These are phyloP conservation scores for Theileria equi DNA, from an alignment of 169 alveolate species.

Conservation along the genomic window DNA sequence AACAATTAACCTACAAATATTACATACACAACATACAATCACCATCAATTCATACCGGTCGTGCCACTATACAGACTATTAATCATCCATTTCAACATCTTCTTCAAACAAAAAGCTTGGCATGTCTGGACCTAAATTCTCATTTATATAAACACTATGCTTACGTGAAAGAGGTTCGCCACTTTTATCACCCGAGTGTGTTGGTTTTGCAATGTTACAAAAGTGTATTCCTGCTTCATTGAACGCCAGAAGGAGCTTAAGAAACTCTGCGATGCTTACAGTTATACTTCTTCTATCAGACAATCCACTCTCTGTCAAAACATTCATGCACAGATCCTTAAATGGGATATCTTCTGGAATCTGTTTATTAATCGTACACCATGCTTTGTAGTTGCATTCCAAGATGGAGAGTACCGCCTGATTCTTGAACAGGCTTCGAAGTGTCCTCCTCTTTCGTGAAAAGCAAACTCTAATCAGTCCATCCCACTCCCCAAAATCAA, in stretches of 20 bases:
- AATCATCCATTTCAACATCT: constrained; percentile 22
- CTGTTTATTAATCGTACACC: constrained; percentile 76
- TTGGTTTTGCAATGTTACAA: constrained; percentile 67
- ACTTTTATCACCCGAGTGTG: constrained; percentile 8
- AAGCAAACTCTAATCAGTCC: constrained; percentile 96
- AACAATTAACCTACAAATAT: too few species aligned
- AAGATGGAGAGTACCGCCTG: constrained; percentile 89
- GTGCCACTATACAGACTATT: too few species aligned
- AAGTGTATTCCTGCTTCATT: constrained; percentile 87
- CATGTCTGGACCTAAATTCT: not conserved
- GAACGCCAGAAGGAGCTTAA: constrained; percentile 82
- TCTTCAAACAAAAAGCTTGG: constrained; percentile 61
- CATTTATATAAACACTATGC: not conserved
- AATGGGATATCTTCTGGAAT: constrained; percentile 64
- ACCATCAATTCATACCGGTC: too few species aligned
- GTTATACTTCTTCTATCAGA: constrained; percentile 79
- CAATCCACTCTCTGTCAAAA: constrained; percentile 73
- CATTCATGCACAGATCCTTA: constrained; percentile 60
- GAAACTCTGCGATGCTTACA: constrained; percentile 83
- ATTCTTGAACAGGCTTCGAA: constrained; percentile 93
- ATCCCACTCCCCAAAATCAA: constrained; percentile 97
- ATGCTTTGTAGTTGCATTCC: constrained; percentile 88
- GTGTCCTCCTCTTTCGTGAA: constrained; percentile 94
- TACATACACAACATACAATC: too few species aligned
- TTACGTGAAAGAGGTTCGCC: constrained; percentile 13